phyloP scores from a whole-genome alignment of 495 filamentous ascomycete genomes.

The Penicillium egyptiacum region DNA sequence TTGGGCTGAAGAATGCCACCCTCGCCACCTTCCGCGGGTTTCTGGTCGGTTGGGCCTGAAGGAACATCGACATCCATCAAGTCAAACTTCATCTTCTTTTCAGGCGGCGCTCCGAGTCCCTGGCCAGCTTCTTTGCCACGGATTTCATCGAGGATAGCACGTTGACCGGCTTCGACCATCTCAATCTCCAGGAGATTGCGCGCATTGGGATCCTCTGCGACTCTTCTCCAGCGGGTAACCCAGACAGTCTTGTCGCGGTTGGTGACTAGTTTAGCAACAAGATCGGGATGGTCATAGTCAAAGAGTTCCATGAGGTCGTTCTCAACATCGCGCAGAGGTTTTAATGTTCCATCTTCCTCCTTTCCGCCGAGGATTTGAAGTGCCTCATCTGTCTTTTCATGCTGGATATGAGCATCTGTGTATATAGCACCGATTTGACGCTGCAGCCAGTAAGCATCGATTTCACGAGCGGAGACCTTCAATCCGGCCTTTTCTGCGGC shows the following conservation, averaged over 20 bases:
- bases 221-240: constrained; percentile 85
- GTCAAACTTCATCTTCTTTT: constrained; percentile 80
- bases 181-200: constrained; percentile 78
- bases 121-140: constrained; percentile 61
- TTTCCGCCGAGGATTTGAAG: constrained; percentile 76
- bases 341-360: constrained; percentile 77
- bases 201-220: constrained; percentile 76
- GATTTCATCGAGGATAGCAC: constrained; percentile 82
- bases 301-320: constrained; percentile 98
- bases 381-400: constrained; percentile 80
- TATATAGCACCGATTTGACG: constrained; percentile 86
- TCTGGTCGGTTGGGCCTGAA: constrained; percentile 52
- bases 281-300: constrained; percentile 92
- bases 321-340: constrained; percentile 85
- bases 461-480: constrained; percentile 74
- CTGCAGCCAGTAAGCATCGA: constrained; percentile 97
- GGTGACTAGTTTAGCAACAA: constrained; percentile 87
- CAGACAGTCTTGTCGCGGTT: constrained; percentile 92
- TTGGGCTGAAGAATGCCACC: constrained; percentile 85
- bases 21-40: constrained; percentile 62
- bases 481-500: constrained; percentile 52
- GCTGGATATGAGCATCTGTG: constrained; percentile 84
- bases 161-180: constrained; percentile 86
- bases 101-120: constrained; percentile 52
- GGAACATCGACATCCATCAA: constrained; percentile 90